These are phyloP conservation scores for Jaminaea rosea DNA, from an alignment of 1,284 basidiomycete genomes.

Conservation along the genomic window DNA sequence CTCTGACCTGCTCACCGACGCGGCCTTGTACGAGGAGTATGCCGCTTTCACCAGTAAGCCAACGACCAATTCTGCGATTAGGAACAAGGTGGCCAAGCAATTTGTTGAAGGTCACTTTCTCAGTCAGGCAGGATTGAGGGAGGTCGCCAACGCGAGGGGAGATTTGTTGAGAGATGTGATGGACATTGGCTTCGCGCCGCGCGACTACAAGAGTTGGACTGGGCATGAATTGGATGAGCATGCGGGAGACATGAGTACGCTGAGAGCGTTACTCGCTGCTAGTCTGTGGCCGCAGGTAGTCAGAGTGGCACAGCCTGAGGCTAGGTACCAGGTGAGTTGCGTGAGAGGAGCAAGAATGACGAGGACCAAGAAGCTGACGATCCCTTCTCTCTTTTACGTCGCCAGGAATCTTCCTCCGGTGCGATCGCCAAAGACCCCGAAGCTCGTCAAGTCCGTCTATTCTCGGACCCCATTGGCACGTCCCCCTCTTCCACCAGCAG, in stretches of 20 bases:
- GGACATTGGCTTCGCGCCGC: constrained; percentile 63
- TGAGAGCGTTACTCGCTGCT: constrained; percentile 34
- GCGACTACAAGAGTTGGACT: no score
- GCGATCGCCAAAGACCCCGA: constrained; percentile 36
- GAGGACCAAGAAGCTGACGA: no score
- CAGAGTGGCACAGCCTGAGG: constrained; percentile 29
- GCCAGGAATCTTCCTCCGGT: constrained; percentile 30
- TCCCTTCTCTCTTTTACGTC: no score
- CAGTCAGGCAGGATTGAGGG: constrained; percentile 64
- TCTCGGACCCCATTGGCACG: constrained; percentile 15
- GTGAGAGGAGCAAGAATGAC: no score
- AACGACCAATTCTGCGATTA: no score
- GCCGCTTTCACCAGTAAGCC: no score
- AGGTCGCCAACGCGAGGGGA: constrained; percentile 66
- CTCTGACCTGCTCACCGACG: constrained; percentile 78
- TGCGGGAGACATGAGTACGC: constrained; percentile 18
- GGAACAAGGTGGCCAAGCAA: no score
- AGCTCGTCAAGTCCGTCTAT: constrained; percentile 33
- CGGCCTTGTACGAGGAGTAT: constrained; percentile 66
- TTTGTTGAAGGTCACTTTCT: constrained; percentile 89
- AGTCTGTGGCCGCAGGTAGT: constrained; percentile 53
- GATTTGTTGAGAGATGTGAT: constrained; percentile 68
- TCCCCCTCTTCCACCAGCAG: background rate
- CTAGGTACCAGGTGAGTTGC: constrained; percentile 40
- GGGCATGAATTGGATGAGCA: constrained; percentile 21